A percentile compares a stretch with the other conserved stretches of the same genome.
phyloP scores from a whole-genome alignment of 2,329 filamentous ascomycete species.

The Sordariomycetes sp. region DNA sequence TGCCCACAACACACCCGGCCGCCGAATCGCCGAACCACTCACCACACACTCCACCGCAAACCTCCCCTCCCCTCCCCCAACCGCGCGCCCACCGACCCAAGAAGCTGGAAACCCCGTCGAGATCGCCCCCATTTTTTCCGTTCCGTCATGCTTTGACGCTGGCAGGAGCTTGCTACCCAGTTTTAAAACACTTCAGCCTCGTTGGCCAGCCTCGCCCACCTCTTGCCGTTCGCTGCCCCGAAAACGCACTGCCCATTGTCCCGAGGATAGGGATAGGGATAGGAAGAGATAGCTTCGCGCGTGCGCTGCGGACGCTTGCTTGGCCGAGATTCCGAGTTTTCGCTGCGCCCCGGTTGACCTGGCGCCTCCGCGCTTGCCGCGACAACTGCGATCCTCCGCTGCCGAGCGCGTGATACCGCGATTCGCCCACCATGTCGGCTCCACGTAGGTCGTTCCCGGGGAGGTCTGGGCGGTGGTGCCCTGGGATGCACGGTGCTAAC shows the following conservation, averaged over 20 bases:
- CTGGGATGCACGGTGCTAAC: not conserved
- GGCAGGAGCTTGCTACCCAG: not conserved
- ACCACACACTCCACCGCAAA: not conserved
- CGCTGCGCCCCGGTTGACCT: not conserved
- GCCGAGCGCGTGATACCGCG: not conserved
- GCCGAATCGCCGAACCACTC: not conserved
- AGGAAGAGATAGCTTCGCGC: not conserved
- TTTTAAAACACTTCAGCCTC: not conserved
- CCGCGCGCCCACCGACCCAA: not conserved
- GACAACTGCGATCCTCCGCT: not conserved
- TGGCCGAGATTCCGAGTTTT: not conserved
- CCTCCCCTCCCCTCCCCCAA: not conserved
- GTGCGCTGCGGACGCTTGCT: not conserved
- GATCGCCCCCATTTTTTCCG: not conserved
- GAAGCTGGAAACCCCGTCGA: not conserved
- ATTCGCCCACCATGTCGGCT: slow-evolving; percentile 1
- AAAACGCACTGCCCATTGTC: not conserved
- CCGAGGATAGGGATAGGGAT: too few relatives aligned
- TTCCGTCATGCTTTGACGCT: not conserved
- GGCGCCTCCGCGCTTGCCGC: not conserved
- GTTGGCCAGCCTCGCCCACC: too few relatives aligned
- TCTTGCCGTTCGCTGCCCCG: not conserved
- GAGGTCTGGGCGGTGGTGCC: not conserved
- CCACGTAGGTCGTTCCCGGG: not conserved
- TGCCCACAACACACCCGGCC: too few relatives aligned